phyloP scores from a whole-genome alignment of 1,139 yeast genomes.

The Insectozyma bohioensis region DNA sequence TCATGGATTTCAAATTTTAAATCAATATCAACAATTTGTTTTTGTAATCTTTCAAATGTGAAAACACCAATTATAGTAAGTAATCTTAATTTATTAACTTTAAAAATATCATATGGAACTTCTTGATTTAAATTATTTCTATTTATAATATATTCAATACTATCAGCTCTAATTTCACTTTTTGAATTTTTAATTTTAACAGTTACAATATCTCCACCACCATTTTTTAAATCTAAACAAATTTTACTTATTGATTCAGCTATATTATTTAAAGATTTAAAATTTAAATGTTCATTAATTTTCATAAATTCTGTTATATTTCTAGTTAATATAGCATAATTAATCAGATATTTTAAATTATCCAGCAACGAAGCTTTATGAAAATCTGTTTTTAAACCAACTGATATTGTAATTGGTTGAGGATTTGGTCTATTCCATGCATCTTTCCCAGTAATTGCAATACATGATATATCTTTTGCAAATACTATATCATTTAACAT shows the following conservation, averaged over 20 bases:
- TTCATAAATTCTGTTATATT: slow-evolving; percentile 55
- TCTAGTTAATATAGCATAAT: slow-evolving; percentile 81
- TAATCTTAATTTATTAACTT: slow-evolving; percentile 53
- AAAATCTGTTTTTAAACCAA: slow-evolving; percentile 67
- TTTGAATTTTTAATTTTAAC: slow-evolving; percentile 49
- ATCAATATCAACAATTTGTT: slow-evolving; percentile 69
- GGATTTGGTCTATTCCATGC: slow-evolving; percentile 72
- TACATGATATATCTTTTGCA: slow-evolving; percentile 56
- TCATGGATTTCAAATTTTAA: slow-evolving; percentile 42
- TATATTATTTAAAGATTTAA: slow-evolving; percentile 53
- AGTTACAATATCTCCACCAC: slow-evolving; percentile 53
- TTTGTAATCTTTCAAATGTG: slow-evolving; percentile 79
- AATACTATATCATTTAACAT: slow-evolving; percentile 53
- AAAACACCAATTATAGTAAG: slow-evolving; percentile 87
- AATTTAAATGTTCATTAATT: slow-evolving; percentile 44
- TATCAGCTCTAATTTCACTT: slow-evolving; percentile 57
- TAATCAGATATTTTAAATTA: slow-evolving; percentile 76
- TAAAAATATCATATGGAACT: slow-evolving; percentile 27
- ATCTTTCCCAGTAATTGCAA: slow-evolving; percentile 71
- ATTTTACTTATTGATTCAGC: slow-evolving; percentile 53
- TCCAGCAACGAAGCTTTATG: slow-evolving; percentile 71
- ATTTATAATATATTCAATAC: slow-evolving; percentile 38
- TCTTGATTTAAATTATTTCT: slow-evolving; percentile 21
- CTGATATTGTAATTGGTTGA: slow-evolving; percentile 65
- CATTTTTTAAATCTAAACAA: slow-evolving; percentile 47